Evolutionary conservation across 192 early-diverging fungal species (phyloP).

Genomic region (Chytriomyces sp.): DNA sequence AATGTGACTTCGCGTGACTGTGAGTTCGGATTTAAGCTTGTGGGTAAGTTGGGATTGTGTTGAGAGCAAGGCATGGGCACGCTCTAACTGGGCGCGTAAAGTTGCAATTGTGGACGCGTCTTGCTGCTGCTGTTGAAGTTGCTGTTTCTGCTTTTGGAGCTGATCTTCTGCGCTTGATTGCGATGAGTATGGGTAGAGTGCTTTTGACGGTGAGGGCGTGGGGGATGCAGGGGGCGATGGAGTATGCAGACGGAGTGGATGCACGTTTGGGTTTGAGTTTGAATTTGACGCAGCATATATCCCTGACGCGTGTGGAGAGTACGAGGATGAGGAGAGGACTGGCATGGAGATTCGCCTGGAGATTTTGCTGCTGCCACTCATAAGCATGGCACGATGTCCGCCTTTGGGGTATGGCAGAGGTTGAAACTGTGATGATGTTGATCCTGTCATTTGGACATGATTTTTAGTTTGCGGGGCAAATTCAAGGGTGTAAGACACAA

Average conservation of each 20-base stretch:
- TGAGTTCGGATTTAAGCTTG: conserved; percentile 51
- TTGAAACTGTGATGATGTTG: background rate
- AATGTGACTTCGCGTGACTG: conserved; percentile 44
- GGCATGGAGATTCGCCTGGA: background rate
- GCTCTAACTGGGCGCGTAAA: conserved; percentile 45
- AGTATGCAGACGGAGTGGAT: background rate
- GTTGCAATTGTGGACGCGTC: conserved; percentile 34
- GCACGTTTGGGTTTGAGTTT: background rate
- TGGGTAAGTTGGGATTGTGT: conserved; percentile 52
- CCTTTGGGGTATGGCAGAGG: background rate
- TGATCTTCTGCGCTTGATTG: conserved; percentile 6
- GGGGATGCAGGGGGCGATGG: conserved; percentile 2
- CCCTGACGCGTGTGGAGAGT: too few relatives aligned
- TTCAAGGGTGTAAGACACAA: too few relatives aligned
- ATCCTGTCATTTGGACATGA: background rate
- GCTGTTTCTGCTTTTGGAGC: conserved; percentile 22
- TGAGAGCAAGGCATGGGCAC: conserved; percentile 44
- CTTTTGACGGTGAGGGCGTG: background rate
- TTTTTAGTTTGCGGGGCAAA: too few relatives aligned
- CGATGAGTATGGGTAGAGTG: conserved; percentile 3
- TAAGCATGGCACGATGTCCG: background rate
- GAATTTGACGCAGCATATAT: background rate
- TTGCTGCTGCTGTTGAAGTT: conserved; percentile 4
- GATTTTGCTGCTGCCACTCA: background rate
- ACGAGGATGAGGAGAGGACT: background rate